Evolutionary conservation across 78 protist species (phyloP).

Genomic region (Mastigamoeba balamuthi): DNA sequence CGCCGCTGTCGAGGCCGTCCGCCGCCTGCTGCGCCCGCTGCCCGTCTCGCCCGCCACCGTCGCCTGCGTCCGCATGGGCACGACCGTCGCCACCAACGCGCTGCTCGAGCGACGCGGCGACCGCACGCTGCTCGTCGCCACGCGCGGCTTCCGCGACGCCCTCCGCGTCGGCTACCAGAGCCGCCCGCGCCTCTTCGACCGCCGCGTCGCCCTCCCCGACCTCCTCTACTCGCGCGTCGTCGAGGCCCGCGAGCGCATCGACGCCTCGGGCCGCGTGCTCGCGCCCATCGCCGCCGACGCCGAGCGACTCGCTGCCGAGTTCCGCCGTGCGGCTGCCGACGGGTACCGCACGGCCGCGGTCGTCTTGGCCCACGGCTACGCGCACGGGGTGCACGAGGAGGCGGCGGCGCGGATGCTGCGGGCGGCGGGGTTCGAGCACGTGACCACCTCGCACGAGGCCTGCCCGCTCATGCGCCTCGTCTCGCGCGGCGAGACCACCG

Average conservation of each 20-base stretch:
- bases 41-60: background rate
- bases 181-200: conserved; percentile 83
- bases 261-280: background rate
- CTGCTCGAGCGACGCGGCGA: conserved; percentile 89
- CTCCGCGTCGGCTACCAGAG: conserved; percentile 82
- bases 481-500: conserved; percentile 86
- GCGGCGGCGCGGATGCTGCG: conserved; percentile 48
- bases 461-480: conserved; percentile 72
- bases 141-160: conserved; percentile 72
- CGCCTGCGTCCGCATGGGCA: conserved; percentile 83
- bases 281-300: background rate
- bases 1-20: conserved; percentile 92
- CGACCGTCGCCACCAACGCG: conserved; percentile 97
- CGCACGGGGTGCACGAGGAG: conserved; percentile 64
- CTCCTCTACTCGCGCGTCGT: conserved; percentile 58
- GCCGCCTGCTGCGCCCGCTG: conserved; percentile 2
- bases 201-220: conserved; percentile 48
- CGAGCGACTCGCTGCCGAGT: too few species aligned
- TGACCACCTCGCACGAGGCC: conserved; percentile 63
- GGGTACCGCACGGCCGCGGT: conserved; percentile 64
- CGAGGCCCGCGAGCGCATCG: conserved; percentile 64
- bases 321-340: too few species aligned
- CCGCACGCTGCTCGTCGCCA: conserved; percentile 43
- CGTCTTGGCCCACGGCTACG: conserved; percentile 77
- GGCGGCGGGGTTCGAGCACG: conserved; percentile 78